These are phyloP conservation scores for Sanghuangporus baumii DNA, from an alignment of 1,284 basidiomycete genomes.

Conservation along the genomic window DNA sequence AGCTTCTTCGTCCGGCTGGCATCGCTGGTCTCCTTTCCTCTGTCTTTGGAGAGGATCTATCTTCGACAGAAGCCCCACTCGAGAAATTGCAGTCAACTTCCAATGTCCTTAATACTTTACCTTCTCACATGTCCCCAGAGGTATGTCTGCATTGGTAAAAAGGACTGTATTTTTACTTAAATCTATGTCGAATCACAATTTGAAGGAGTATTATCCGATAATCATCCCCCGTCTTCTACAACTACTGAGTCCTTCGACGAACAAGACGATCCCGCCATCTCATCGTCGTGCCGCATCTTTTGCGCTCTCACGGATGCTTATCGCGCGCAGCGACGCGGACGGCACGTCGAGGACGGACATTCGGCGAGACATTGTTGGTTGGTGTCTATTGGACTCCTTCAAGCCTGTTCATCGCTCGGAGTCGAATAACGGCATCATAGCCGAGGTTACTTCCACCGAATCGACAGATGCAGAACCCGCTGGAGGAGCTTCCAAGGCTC, in stretches of 20 bases:
- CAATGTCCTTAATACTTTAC: conserved; percentile 49
- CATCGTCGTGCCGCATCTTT: conserved; percentile 65
- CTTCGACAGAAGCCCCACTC: conserved; percentile 42
- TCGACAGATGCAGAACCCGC: neutral
- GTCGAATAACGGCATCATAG: no score
- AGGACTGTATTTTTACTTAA: neutral
- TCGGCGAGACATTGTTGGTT: conserved; percentile 31
- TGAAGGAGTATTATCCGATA: conserved; percentile 54
- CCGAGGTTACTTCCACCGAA: neutral
- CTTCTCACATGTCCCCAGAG: conserved; percentile 42
- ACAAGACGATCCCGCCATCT: conserved; percentile 32
- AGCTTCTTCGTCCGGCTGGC: conserved; percentile 62
- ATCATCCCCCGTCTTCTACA: conserved; percentile 51
- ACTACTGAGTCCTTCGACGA: conserved; percentile 32
- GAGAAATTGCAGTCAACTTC: conserved; percentile 67
- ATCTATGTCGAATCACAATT: neutral
- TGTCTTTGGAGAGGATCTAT: conserved; percentile 57
- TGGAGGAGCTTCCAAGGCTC: neutral
- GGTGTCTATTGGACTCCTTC: conserved; percentile 34
- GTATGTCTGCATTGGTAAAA: conserved; percentile 31
- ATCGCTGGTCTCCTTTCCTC: conserved; percentile 60
- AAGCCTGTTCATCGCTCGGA: neutral
- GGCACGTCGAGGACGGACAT: conserved; percentile 26
- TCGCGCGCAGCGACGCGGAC: conserved; percentile 24
- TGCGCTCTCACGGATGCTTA: conserved; percentile 58